Conservation (phyloP, 1,284 basidiomycete species). For the Moesziomyces sp. region DNA sequence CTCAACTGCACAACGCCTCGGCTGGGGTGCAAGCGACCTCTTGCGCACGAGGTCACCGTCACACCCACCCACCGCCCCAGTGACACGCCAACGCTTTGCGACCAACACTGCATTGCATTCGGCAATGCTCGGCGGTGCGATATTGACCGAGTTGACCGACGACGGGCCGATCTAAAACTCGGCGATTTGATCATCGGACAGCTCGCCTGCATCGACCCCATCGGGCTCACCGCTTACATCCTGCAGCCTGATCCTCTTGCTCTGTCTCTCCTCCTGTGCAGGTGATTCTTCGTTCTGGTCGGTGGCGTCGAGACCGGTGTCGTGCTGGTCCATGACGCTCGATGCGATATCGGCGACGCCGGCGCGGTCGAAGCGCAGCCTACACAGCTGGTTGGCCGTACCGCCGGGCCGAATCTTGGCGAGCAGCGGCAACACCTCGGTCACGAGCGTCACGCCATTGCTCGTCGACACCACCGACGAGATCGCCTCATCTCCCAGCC, state of each 20-base stretch:
- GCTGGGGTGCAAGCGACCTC: too few relatives aligned
- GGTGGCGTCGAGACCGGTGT: conserved; percentile 15
- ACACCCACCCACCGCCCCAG: too few relatives aligned
- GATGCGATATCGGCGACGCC: conserved; percentile 35
- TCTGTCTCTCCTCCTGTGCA: neutral
- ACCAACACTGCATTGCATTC: neutral
- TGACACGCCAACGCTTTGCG: too few relatives aligned
- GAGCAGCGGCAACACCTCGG: conserved; percentile 40
- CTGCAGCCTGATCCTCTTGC: conserved; percentile 1
- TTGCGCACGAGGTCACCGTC: too few relatives aligned
- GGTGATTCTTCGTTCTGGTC: conserved; percentile 5
- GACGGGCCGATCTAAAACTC: conserved; percentile 21
- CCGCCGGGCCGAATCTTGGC: conserved; percentile 31
- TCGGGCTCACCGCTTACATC: conserved; percentile 16
- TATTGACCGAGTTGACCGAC: neutral
- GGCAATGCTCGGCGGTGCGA: neutral
- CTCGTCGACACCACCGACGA: conserved; percentile 10
- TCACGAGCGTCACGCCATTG: conserved; percentile 21
- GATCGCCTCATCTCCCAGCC: conserved; percentile 10
- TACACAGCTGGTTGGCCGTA: conserved; percentile 11
- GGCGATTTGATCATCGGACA: conserved; percentile 44
- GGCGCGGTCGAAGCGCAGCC: conserved; percentile 42
- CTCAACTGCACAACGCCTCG: neutral
- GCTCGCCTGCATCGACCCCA: neutral
- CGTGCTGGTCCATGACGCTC: conserved; percentile 31